phyloP scores from a whole-genome alignment of 345 rosid species.

The Eucalyptus cloeziana region DNA sequence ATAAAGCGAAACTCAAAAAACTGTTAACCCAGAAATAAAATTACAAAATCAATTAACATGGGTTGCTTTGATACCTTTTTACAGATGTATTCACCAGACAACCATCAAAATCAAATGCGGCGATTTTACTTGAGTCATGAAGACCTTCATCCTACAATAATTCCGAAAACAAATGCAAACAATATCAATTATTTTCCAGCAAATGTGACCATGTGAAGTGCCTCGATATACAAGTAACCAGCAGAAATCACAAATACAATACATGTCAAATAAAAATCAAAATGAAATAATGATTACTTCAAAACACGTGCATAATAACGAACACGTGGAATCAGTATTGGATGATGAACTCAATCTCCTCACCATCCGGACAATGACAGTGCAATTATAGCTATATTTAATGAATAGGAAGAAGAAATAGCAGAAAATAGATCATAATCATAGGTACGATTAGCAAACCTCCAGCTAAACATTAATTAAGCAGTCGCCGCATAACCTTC shows the following conservation, averaged over 20 bases:
- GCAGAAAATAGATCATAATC: not conserved
- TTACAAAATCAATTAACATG: not conserved
- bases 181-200: not conserved
- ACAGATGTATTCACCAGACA: slow-evolving; percentile 85
- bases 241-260: not conserved
- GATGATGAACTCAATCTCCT: not conserved
- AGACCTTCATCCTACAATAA: slow-evolving; percentile 69
- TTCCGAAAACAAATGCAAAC: not conserved
- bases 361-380: not conserved
- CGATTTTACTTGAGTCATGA: slow-evolving; percentile 66
- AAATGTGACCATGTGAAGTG: not conserved
- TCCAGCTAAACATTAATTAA: not conserved
- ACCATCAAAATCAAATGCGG: slow-evolving; percentile 98
- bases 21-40: not conserved
- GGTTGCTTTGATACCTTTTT: slow-evolving; percentile 30
- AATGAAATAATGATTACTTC: not conserved
- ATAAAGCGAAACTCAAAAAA: not conserved
- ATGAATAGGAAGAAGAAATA: not conserved
- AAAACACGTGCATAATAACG: not conserved
- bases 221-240: not conserved
- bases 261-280: not conserved
- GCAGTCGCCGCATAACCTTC: not conserved
- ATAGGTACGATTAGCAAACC: not conserved
- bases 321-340: not conserved
- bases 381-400: not conserved